Evolutionary conservation across 2,329 filamentous ascomycete species (phyloP), one percentile per base, ranked within the genome.

Genomic region (Monosporascus sp.): DNA sequence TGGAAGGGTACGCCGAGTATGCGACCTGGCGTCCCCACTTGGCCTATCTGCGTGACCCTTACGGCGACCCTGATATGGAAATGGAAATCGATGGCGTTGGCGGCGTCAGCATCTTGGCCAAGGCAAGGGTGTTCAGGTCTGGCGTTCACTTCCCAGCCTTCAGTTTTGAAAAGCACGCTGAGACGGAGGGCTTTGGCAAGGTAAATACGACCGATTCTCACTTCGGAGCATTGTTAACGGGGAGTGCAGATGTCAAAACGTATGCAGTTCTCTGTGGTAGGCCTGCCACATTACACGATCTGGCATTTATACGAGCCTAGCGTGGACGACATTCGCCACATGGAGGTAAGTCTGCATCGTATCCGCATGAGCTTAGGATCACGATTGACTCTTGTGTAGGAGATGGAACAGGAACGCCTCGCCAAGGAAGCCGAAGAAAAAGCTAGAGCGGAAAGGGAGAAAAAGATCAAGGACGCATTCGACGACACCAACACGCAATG

Each of bases 271-370:
- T 96, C 92, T 0, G 94, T 99, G 18, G 88, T 99, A 54, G 94
- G 94, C 34, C 79, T 99, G 47, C 94, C 94, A 6, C 94, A 99
- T 69, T 99, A 99, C 71, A 96, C 91, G 1, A 97, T 99, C 60
- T 99, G 94, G 94, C 94, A 99, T 85, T 79, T 99, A 65, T 99
- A 99, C 75, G 94, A 99, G 72, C 94, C 94, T n/a, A 96, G 90
- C 64, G 89, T 97, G 17, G 94, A 99, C 65, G 94, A 99, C 65
- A 89, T 97, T 57, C 86, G 89, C 54, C 94, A 97, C 66, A 99
- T 99, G 94, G 93, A 92, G 76, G 84, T 85, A 70, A 54, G 74
- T 52, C 37, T 39, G 17, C 46, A 15, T 31, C 8, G 22, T n/a
- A 17, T 18, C 11, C 38, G 5, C 2, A 14, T 20, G 8, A 34